Evolutionary conservation across 352 stramenopile species (phyloP).

Genomic region (Thalassiosira tumida): DNA sequence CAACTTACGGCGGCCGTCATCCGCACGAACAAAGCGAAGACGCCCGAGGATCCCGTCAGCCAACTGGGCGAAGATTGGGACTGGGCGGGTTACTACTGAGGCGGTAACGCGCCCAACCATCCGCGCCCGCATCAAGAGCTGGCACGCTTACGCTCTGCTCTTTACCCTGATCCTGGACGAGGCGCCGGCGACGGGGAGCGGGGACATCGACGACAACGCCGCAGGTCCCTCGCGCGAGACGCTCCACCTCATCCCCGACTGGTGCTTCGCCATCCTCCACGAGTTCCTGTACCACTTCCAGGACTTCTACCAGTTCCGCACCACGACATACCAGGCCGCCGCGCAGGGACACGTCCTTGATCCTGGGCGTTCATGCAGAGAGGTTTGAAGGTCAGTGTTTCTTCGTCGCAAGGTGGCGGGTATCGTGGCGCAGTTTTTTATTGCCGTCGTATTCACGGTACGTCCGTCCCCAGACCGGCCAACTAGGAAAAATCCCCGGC

Average conservation of each 20-base stretch:
- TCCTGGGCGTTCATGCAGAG: conserved; percentile 88
- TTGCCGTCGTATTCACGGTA: background rate
- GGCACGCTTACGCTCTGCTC: conserved; percentile 94
- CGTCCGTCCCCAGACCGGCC: conserved; percentile 75
- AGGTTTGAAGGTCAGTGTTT: conserved; percentile 86
- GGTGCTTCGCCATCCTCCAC: conserved; percentile 98
- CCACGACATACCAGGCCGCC: conserved; percentile 86
- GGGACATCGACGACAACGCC: no score
- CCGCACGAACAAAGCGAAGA: conserved; percentile 96
- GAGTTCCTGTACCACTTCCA: conserved; percentile 99
- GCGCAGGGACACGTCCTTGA: conserved; percentile 90
- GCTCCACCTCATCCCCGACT: conserved; percentile 94
- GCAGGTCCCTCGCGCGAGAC: no score
- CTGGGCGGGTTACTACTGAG: conserved; percentile 92
- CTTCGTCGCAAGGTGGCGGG: no score
- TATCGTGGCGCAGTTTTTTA: background rate
- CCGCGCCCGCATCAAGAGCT: conserved; percentile 92
- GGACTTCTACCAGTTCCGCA: conserved; percentile 97
- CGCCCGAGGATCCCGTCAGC: conserved; percentile 82
- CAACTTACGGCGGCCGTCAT: conserved; percentile 99
- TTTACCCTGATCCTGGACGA: conserved; percentile 94
- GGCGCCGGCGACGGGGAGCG: conserved; percentile 86
- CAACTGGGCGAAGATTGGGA: conserved; percentile 88
- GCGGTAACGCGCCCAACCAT: conserved; percentile 94
- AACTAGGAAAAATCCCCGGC: conserved; percentile 93